Evolutionary conservation across 2,329 filamentous ascomycete genomes (phyloP).

Genomic region (Capronia coronata): DNA sequence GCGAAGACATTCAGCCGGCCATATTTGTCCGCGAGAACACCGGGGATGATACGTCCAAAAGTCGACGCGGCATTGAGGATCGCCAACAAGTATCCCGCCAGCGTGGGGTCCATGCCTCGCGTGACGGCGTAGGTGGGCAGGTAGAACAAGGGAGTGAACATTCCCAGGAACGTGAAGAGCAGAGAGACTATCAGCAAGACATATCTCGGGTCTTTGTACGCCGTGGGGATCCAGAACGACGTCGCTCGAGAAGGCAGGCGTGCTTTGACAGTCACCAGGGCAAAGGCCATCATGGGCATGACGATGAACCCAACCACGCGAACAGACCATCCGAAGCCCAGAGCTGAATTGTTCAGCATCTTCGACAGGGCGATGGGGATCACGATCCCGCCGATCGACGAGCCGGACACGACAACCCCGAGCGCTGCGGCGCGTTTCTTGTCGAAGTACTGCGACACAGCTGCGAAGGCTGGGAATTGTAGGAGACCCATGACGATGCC

Average conservation of each 20-base stretch:
- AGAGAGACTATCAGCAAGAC: conserved; percentile 11
- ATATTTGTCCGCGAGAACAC: conserved; percentile 30
- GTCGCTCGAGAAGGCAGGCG: conserved; percentile 38
- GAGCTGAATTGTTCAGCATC: conserved; percentile 42
- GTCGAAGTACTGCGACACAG: conserved; percentile 45
- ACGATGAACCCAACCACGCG: conserved; percentile 49
- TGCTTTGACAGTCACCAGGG: conserved; percentile 44
- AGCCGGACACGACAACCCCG: conserved; percentile 44
- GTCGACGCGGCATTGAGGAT: conserved; percentile 46
- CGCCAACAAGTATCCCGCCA: conserved; percentile 49
- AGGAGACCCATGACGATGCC: conserved; percentile 41
- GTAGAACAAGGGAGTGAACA: conserved; percentile 33
- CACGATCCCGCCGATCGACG: conserved; percentile 49
- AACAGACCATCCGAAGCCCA: conserved; percentile 47
- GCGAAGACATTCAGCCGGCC: conserved; percentile 27
- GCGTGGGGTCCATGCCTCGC: conserved; percentile 43
- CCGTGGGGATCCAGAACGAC: conserved; percentile 28
- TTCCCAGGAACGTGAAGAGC: conserved; percentile 22
- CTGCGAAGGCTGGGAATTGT: conserved; percentile 42
- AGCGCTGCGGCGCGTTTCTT: conserved; percentile 44
- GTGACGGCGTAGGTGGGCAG: conserved; percentile 21
- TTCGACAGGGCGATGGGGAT: conserved; percentile 46
- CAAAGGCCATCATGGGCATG: conserved; percentile 42
- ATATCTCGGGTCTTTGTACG: conserved; percentile 19
- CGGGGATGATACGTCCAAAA: conserved; percentile 32